Conservation (phyloP, 192 early-diverging fungal genomes). For the Backusella mclennaniae region DNA sequence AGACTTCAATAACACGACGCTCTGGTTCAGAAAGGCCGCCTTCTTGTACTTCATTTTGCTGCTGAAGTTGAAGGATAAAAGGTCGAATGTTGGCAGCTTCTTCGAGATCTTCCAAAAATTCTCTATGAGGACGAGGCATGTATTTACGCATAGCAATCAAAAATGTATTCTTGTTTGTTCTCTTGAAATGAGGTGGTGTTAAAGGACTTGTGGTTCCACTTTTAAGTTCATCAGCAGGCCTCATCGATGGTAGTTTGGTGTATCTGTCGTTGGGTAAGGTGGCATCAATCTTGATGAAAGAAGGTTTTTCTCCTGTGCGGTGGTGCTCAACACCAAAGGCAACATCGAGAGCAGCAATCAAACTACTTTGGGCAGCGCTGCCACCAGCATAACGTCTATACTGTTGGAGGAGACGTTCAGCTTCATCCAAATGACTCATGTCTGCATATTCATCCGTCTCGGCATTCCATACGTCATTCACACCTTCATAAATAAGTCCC, state of each 20-base stretch:
- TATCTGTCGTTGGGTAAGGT: constrained; percentile 31
- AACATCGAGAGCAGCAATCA: constrained; percentile 90
- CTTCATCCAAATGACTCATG: constrained; percentile 48
- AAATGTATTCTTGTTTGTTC: constrained; percentile 62
- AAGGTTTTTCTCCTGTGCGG: constrained; percentile 57
- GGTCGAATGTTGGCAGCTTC: constrained; percentile 66
- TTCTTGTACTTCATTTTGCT: constrained; percentile 3
- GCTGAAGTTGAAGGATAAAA: constrained; percentile 49
- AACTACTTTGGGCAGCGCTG: constrained; percentile 90
- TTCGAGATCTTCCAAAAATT: constrained; percentile 77
- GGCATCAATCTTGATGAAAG: constrained; percentile 8
- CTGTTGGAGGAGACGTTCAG: constrained; percentile 48
- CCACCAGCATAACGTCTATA: constrained; percentile 86
- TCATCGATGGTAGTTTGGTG: constrained; percentile 27
- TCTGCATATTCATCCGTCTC: constrained; percentile 46
- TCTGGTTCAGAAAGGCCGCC: constrained; percentile 23
- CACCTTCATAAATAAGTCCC: constrained; percentile 93
- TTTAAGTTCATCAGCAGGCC: constrained; percentile 27
- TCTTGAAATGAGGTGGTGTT: constrained; percentile 14
- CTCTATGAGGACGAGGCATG: constrained; percentile 86
- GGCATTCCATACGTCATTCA: constrained; percentile 51
- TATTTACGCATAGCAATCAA: constrained; percentile 89
- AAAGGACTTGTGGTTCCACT: constrained; percentile 12
- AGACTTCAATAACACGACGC: constrained; percentile 56
- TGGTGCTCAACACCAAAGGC: constrained; percentile 85